phyloP scores from a whole-genome alignment of 1,139 yeast genomes.

The Meyerozyma smithsonii region DNA sequence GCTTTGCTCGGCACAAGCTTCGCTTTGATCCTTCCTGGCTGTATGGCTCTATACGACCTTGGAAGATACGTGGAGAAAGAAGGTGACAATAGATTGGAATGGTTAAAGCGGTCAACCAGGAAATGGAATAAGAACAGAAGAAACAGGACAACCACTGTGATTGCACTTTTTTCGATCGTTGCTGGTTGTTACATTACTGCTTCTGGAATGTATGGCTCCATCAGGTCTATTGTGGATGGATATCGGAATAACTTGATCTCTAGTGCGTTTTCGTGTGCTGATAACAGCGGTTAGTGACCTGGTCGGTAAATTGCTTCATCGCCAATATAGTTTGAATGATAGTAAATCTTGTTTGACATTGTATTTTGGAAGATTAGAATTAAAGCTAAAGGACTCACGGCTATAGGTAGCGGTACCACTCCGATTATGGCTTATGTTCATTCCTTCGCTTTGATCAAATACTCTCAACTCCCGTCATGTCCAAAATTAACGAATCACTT shows the following conservation, averaged over 20 bases:
- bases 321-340: too few species aligned
- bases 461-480: too few species aligned
- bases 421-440: not conserved
- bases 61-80: not conserved
- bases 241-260: not conserved
- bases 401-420: too few species aligned
- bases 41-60: conserved; percentile 9
- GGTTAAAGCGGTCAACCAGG: not conserved
- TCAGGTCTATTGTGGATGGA: not conserved
- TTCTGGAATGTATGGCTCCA: not conserved
- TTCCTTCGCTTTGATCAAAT: too few species aligned
- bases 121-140: not conserved
- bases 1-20: conserved; percentile 10
- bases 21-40: conserved; percentile 10
- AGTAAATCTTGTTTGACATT: too few species aligned
- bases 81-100: not conserved
- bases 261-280: not conserved
- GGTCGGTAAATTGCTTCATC: too few species aligned
- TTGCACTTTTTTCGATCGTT: not conserved
- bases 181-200: not conserved
- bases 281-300: not conserved
- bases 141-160: not conserved
- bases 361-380: too few species aligned
- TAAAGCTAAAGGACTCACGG: too few species aligned
- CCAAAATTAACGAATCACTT: too few species aligned